These are phyloP conservation scores for Fraxinus floribunda DNA, from an alignment of 305 asterid genomes.

Conservation along the genomic window DNA sequence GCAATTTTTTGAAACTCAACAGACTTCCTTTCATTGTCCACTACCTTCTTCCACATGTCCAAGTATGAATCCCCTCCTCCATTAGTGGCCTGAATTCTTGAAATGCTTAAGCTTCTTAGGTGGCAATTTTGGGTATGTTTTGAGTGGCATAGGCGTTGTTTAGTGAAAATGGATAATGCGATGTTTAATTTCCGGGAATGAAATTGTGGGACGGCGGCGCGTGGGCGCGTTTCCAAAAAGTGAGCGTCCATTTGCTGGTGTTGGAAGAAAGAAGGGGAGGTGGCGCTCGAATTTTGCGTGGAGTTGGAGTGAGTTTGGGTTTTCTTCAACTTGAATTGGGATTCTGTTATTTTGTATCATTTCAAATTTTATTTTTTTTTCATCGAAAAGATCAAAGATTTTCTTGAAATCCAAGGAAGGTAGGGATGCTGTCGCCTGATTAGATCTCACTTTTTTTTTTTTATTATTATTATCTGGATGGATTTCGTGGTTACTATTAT, in stretches of 20 bases:
- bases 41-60: conserved; percentile 91
- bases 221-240: conserved; percentile 33
- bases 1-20: conserved; percentile 59
- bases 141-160: conserved; percentile 20
- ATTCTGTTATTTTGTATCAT: background rate
- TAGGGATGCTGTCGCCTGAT: conserved; percentile 34
- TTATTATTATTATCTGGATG: no score
- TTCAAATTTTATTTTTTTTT: background rate
- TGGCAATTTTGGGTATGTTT: conserved; percentile 8
- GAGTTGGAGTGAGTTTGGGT: conserved; percentile 25
- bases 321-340: background rate
- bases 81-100: conserved; percentile 41
- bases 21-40: conserved; percentile 64
- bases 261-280: conserved; percentile 7
- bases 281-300: conserved; percentile 20
- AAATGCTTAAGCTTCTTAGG: conserved; percentile 18
- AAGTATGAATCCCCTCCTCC: conserved; percentile 62
- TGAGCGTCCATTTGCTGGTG: conserved; percentile 53
- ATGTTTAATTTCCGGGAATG: conserved; percentile 17
- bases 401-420: conserved; percentile 63
- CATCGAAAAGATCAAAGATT: conserved; percentile 22
- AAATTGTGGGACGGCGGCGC: conserved; percentile 46
- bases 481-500: no score
- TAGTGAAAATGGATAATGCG: conserved; percentile 31
- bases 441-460: no score